Evolutionary conservation across 2,329 filamentous ascomycete species (phyloP).

Genomic region (Gaeumannomyces sp.): DNA sequence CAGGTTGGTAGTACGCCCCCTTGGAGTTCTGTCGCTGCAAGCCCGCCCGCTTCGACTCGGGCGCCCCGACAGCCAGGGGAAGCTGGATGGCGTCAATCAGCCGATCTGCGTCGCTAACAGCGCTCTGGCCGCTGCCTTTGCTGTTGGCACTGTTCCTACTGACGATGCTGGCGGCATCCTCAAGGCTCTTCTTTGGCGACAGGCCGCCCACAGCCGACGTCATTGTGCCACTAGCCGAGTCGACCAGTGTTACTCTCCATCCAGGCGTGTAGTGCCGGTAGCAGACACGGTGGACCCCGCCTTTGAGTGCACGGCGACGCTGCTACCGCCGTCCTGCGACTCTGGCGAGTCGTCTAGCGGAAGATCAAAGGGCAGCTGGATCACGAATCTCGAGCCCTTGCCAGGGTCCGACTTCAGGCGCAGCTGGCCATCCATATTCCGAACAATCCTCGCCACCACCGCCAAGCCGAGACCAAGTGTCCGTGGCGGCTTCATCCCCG

Average conservation of each 20-base stretch:
- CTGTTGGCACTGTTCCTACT: constrained; percentile 43
- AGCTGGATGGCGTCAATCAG: constrained; percentile 67
- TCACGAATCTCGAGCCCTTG: constrained; percentile 75
- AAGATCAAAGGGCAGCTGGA: constrained; percentile 70
- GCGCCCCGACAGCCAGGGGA: constrained; percentile 37
- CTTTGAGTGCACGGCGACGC: constrained; percentile 13
- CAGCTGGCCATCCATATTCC: constrained; percentile 87
- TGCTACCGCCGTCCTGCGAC: constrained; percentile 15
- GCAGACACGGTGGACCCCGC: constrained; percentile 19
- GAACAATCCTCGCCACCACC: constrained; percentile 75
- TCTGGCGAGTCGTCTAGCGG: constrained; percentile 37
- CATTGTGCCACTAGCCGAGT: constrained; percentile 30
- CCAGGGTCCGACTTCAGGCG: constrained; percentile 77
- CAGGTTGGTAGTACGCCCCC: constrained; percentile 12
- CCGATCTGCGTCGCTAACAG: constrained; percentile 59
- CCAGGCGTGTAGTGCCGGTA: background rate
- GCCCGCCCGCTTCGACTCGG: constrained; percentile 12
- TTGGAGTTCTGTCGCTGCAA: constrained; percentile 13
- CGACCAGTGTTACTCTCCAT: constrained; percentile 58
- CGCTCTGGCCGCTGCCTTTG: constrained; percentile 43
- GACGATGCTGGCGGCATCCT: constrained; percentile 20
- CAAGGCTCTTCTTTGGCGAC: constrained; percentile 26
- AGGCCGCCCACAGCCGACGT: constrained; percentile 15
- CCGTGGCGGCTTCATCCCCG: constrained; percentile 16
- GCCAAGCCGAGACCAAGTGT: constrained; percentile 79